These are phyloP conservation scores for Theobroma cacao DNA, from an alignment of 345 rosid genomes.

Conservation along the genomic window DNA sequence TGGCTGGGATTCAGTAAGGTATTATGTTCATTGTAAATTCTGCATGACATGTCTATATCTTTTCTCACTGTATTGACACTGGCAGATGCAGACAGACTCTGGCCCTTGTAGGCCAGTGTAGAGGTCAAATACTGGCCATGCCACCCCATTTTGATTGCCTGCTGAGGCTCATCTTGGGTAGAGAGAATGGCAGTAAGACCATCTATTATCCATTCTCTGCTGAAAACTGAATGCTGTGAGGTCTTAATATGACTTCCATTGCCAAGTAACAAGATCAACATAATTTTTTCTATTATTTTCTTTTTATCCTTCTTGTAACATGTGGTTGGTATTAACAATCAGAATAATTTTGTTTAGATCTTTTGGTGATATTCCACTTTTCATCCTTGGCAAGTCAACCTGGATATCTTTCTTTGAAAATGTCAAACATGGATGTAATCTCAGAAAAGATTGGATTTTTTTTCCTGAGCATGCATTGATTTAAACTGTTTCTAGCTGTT, in stretches of 20 bases:
- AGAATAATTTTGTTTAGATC: neutral
- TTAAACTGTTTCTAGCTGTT: slow-evolving; percentile 1
- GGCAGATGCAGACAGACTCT: neutral
- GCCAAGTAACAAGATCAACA: neutral
- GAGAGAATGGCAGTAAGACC: neutral
- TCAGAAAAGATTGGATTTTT: neutral
- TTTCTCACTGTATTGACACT: neutral
- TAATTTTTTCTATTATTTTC: neutral
- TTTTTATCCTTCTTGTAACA: neutral
- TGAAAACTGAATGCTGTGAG: neutral
- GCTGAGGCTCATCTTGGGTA: neutral
- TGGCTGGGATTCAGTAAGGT: slow-evolving; percentile 79
- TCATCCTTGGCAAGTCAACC: neutral
- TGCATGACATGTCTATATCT: neutral
- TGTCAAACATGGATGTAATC: neutral
- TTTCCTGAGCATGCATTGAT: neutral
- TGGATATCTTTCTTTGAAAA: neutral
- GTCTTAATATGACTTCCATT: neutral
- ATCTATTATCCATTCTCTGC: neutral
- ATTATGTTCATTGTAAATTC: slow-evolving; percentile 8
- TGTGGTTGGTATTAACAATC: neutral
- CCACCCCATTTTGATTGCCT: neutral
- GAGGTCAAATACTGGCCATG: neutral
- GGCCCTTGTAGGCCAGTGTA: neutral
- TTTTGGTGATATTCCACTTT: neutral